Conservation (phyloP, 2,329 filamentous ascomycete genomes). For the Lecanicillium sp. region DNA sequence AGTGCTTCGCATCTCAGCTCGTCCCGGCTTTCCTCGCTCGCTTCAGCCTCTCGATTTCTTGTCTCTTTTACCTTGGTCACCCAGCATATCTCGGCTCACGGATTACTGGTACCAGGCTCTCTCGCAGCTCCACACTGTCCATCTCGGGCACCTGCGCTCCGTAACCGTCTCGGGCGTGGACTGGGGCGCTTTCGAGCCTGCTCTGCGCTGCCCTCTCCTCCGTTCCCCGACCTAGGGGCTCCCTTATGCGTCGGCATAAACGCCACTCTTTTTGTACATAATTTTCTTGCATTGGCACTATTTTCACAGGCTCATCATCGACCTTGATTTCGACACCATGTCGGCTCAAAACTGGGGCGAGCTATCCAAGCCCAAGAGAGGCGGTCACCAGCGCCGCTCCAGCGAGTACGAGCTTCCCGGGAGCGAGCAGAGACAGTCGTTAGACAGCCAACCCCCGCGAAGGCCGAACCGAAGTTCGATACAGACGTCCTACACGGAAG, state of each 20-base stretch:
- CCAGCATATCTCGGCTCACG: not conserved
- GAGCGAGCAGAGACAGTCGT: conserved; percentile 27
- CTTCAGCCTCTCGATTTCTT: conserved; percentile 6
- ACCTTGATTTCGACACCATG: conserved; percentile 9
- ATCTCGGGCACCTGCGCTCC: not conserved
- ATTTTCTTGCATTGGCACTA: conserved; percentile 5
- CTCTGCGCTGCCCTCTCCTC: no score
- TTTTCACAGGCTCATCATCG: conserved; percentile 1
- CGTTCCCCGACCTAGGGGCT: not conserved
- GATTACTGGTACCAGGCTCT: no score
- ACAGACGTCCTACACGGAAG: conserved; percentile 51
- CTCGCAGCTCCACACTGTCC: conserved; percentile 2
- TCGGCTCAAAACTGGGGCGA: conserved; percentile 15
- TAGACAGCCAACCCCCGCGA: conserved; percentile 34
- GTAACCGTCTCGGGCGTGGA: conserved; percentile 3
- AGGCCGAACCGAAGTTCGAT: conserved; percentile 47
- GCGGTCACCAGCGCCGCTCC: conserved; percentile 13
- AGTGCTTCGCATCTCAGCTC: not conserved
- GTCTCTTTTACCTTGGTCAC: not conserved
- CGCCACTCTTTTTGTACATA: conserved; percentile 1
- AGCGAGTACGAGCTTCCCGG: conserved; percentile 23
- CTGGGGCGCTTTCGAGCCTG: conserved; percentile 4
- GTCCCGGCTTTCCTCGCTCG: not conserved
- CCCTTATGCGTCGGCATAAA: conserved; percentile 5
- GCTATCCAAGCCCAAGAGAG: conserved; percentile 9